Evolutionary conservation across 1,284 basidiomycete genomes (phyloP), one percentile per base, ranked within the genome.

Genomic region (Rugosomyces carneus): DNA sequence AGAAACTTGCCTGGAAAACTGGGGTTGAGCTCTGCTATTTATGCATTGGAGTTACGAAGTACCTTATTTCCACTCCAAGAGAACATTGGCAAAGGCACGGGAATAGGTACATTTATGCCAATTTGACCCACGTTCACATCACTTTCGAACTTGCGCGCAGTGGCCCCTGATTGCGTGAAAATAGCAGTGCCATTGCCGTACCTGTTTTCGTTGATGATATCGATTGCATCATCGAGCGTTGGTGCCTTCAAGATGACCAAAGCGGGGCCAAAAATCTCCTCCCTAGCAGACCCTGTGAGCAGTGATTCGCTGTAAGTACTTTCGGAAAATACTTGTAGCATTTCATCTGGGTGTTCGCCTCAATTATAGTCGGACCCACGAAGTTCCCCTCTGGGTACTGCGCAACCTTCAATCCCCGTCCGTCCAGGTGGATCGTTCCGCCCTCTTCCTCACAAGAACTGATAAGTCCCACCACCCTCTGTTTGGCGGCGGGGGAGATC

Each of bases 161-260:
- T 93, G 24, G 94, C 89, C n/a, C 95, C 95, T 40, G 88, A 92
- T 68, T 94, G 90, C 24, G 95, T 99, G 66, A 97, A 98, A 61
- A 97, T 93, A 18, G 93, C 89, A n/a, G 93, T 82, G 23, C 94
- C 95, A 62, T 98, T 98, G 2, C 94, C 90, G 61, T 90, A 96
- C 60, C 70, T 76, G 70, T 96, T 97, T 45, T 72, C 68, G 68
- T 97, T 97, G 69, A 97, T 84, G 53, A 96, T 82, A 29, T 81
- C 80, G 51, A 97, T 76, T 16, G 93, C 95, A 55, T 97, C 91
- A 55, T 98, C 93, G 38, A 99, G 72, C 1, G 85, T 92, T 45
- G 93, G 82, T 5, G 87, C 90, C 45, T 80, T 74, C 54, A 98
- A 63, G 43, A 96, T 75, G 18, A 86, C 73, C 34, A 99, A 75